Base-by-base conservation (phyloP, 2,329 filamentous ascomycete genomes). In the Penicillium sp. region DNA sequence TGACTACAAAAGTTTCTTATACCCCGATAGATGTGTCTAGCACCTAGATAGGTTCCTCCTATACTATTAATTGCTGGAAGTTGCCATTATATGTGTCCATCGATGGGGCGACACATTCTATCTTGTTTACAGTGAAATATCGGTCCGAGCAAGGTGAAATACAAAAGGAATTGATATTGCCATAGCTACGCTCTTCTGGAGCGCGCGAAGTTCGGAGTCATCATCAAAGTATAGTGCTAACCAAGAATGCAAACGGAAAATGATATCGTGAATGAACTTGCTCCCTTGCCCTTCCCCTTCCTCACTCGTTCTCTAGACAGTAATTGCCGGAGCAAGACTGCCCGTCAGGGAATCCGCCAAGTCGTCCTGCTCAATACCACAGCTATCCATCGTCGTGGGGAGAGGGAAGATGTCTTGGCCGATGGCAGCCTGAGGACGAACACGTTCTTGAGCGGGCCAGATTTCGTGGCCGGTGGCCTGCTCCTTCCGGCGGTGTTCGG, bases 401-500 rank as follows among this genome's bases (percentile, higher is more conserved):
- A 59, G 53, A 17, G 10, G 19, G 20, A 16, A 50, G 41, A 13
- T 53, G 26, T 60, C 49, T 38, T 52, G 33, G 26, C 40, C 53
- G 7, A 43, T 41, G 3, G 30, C 10, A 4, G 51, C 51, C 10
- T 30, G 39, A 16, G 43, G 35, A 2, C 54, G 51, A 15, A 58
- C 31, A 2, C 19, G 49, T 34, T 59, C 58, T 30, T 56, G 39
- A 11, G 75, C 74, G 0, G 77, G 77, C 75, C 75, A 79, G 33
- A 79, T 75, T 56, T 79, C 70, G 29, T 61, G 52, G 4, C 69
- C 69, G 0, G 51, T 65, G 7, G 60, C 61, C 43, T 69, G 61
- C 52, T 80, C 76, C 25, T 64, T 63, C 45, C 66, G 59, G 39
- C 43, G 63, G 51, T 80, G 76, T 21, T 68, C 65, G 31, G 64